Percentiles rank a stretch among this genome's conserved stretches.
Conservation (phyloP, 176 grass and related monocot genomes). For the Triticum monococcum region DNA sequence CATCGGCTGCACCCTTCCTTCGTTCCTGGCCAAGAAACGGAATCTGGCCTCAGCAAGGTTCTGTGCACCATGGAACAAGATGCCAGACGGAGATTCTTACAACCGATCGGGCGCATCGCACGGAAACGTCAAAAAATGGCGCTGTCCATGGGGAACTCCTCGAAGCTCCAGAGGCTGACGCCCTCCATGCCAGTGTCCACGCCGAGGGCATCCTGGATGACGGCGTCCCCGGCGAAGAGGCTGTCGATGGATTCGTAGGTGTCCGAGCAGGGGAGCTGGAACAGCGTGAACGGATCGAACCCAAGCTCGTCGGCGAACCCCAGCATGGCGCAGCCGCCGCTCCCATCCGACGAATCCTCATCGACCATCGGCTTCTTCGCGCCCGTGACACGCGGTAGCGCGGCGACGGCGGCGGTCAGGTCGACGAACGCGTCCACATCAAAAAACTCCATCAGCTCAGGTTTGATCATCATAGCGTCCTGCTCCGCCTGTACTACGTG, state of each 20-base stretch:
- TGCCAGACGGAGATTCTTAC: conserved; percentile 20
- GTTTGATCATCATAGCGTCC: background rate
- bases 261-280: conserved; percentile 46
- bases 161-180: conserved; percentile 76
- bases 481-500: background rate
- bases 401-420: background rate
- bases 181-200: conserved; percentile 25
- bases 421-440: conserved; percentile 16
- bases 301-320: conserved; percentile 42
- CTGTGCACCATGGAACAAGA: background rate
- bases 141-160: conserved; percentile 59
- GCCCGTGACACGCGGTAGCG: background rate
- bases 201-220: conserved; percentile 26
- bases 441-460: background rate
- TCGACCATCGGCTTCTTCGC: background rate
- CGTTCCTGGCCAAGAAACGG: background rate
- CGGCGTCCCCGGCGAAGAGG: conserved; percentile 26
- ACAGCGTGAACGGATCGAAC: conserved; percentile 43
- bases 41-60: background rate
- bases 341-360: background rate
- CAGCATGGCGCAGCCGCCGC: background rate
- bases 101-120: background rate
- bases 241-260: conserved; percentile 41
- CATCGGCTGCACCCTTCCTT: background rate
- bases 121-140: conserved; percentile 33